A percentile compares a stretch with the other conserved stretches of the same genome.
Conservation (phyloP, 2,329 filamentous ascomycete species). For the Botrytis porri region DNA sequence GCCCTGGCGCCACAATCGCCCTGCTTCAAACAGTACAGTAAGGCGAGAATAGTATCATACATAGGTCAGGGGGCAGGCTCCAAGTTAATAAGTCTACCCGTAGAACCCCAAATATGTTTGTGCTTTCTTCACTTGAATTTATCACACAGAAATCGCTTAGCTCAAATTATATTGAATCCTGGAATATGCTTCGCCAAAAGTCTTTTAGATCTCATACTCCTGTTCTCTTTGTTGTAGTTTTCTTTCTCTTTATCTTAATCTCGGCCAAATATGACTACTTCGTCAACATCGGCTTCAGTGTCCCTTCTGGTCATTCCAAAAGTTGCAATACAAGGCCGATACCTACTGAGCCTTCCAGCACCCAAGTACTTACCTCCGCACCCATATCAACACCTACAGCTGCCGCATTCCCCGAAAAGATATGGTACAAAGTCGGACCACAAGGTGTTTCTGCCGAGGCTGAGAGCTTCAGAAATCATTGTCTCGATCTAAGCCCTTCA, state of each 20-base stretch:
- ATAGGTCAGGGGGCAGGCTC: no score
- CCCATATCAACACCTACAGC: background rate
- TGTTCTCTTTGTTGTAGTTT: background rate
- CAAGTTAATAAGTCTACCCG: no score
- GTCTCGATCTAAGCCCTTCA: background rate
- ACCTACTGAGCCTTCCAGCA: background rate
- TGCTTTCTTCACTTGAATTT: background rate
- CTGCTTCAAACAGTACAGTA: no score
- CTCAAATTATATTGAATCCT: background rate
- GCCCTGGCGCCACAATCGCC: no score
- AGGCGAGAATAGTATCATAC: no score
- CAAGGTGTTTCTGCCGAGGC: background rate
- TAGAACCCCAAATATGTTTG: background rate
- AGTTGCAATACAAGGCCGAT: background rate
- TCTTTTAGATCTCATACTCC: background rate
- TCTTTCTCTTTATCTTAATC: rapidly evolving
- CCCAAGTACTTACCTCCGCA: background rate
- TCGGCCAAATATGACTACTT: background rate
- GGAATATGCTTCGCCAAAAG: background rate
- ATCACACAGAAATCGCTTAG: background rate
- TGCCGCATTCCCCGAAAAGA: background rate
- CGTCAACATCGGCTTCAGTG: background rate
- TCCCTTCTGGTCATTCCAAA: background rate
- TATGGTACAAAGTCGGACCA: background rate
- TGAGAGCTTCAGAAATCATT: background rate